Evolutionary conservation across 345 rosid species (phyloP).

Genomic region (Eucalyptus globulus): DNA sequence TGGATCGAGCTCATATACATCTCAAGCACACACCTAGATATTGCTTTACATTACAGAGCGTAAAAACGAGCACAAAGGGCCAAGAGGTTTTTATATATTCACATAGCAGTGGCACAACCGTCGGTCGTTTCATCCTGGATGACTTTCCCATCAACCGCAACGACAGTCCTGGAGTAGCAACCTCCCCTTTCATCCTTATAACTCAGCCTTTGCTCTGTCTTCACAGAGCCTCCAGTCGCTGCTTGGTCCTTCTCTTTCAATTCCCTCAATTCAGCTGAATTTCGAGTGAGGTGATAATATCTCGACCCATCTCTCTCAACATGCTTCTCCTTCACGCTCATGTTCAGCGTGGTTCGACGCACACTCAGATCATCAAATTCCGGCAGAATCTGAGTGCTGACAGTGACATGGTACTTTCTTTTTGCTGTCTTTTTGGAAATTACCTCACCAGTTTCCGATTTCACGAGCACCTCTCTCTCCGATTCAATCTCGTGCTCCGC

Average conservation of each 20-base stretch:
- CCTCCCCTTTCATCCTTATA: neutral
- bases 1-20: neutral
- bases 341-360: neutral
- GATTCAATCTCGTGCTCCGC: neutral
- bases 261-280: neutral
- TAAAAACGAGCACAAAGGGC: neutral
- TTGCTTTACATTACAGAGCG: neutral
- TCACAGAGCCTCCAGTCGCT: neutral
- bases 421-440: neutral
- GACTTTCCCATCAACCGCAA: neutral
- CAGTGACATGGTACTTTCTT: neutral
- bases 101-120: neutral
- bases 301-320: neutral
- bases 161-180: neutral
- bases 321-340: neutral
- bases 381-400: neutral
- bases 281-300: neutral
- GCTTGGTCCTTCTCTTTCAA: neutral
- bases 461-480: neutral
- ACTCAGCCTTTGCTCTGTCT: neutral
- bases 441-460: neutral
- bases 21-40: neutral
- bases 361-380: neutral
- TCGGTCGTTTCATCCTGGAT: neutral
- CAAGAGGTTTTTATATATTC: neutral